Base-by-base conservation (phyloP, 768 basidiomycete genomes). In the Mycena polygramma region DNA sequence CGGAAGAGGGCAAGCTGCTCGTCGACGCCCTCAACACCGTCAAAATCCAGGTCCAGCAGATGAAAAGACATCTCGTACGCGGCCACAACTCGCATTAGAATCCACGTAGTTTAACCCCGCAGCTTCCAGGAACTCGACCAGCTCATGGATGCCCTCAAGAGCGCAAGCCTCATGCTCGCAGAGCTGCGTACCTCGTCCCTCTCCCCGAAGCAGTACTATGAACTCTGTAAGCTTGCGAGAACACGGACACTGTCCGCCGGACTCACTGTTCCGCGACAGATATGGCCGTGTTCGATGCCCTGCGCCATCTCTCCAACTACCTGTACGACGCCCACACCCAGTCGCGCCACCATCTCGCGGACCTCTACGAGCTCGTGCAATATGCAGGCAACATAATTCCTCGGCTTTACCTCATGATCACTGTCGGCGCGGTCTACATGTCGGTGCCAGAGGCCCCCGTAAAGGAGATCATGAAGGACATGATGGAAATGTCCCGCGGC, bases 401-500 rank as follows among this genome's bases (percentile, higher is more conserved):
- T 30, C 91, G 96, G 20, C 86, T 95, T 43, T 95, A 99, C 82
- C 94, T 99, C 77, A 99, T 99, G 98, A 98, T 99, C 76, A 99
- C 98, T 46, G 97, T 99, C 71, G 98, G 98, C 73, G 95, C 97
- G 0, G 97, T 99, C 43, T 99, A 98, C 86, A 99, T 99, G 98
- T 96, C 96, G 36, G 92, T 98, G 60, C 91, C 96, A 3, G 97
- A 98, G 68, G 97, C 97, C 13, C 97, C 97, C 6, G 92, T 99
- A 65, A 98, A 96, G 86, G 97, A 99, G 83, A 96, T 99, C 71
- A 99, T 99, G 97, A 99, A 98, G 87, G 98, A 99, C 81, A 98
- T 99, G 97, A 93, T 99, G 93, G 98, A 99, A 81, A 99, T 99
- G 98, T 96, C 96, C 43, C 87, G 96, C 22, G 98, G 98, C 70